Percentiles rank a stretch among this genome's conserved stretches.
Conservation (phyloP, 345 rosid species). For the Aethionema arabicum region DNA sequence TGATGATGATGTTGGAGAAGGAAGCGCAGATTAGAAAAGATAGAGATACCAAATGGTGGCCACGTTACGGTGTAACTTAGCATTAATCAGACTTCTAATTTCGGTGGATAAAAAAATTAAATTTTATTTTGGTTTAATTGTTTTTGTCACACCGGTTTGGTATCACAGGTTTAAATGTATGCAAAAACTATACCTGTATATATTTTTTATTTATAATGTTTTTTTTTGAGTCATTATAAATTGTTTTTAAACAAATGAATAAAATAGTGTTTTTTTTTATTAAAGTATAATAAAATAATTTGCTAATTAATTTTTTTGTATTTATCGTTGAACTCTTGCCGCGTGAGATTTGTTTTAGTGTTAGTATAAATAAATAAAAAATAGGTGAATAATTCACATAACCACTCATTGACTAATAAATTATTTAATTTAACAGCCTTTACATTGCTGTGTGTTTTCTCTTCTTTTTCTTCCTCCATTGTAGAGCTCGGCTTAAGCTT, state of each 20-base stretch:
- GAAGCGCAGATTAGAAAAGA: constrained; percentile 25
- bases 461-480: background rate
- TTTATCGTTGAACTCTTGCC: no score
- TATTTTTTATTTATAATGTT: constrained; percentile 11
- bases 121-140: background rate
- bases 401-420: no score
- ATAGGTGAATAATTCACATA: no score
- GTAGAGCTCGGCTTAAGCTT: no score
- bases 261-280: no score
- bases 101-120: background rate
- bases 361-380: no score
- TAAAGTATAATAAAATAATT: no score
- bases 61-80: constrained; percentile 6
- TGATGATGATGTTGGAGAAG: constrained; percentile 21
- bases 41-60: constrained; percentile 27
- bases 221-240: background rate
- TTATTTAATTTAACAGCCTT: no score
- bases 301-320: no score
- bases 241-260: no score
- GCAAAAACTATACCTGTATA: constrained; percentile 27
- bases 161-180: constrained; percentile 28
- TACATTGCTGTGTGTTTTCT: no score
- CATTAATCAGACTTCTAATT: background rate
- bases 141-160: constrained; percentile 4
- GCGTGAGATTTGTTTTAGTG: no score